Conservation (phyloP, 805 yeast species). For the Clavispora carvajalis region DNA sequence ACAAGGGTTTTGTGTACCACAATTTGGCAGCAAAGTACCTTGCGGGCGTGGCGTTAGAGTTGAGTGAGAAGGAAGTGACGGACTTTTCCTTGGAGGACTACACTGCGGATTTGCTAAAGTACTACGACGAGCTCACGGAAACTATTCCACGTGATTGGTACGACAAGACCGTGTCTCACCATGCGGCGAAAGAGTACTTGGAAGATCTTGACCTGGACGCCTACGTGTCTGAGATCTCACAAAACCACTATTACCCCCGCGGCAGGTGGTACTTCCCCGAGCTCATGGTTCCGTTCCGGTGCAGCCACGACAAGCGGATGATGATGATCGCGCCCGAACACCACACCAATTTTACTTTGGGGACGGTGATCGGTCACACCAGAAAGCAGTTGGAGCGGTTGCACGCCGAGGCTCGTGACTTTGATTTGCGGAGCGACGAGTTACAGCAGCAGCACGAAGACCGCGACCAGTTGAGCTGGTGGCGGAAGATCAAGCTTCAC, state of each 20-base stretch:
- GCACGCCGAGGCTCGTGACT: conserved; percentile 16
- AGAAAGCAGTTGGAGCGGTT: conserved; percentile 20
- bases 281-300: conserved; percentile 8
- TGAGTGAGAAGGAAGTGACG: conserved; percentile 56
- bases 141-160: conserved; percentile 35
- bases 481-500: conserved; percentile 31
- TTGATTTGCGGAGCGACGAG: conserved; percentile 23
- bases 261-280: conserved; percentile 9
- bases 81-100: conserved; percentile 45
- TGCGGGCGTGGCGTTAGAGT: conserved; percentile 48
- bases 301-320: conserved; percentile 9
- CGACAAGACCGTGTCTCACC: conserved; percentile 10
- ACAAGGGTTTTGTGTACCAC: conserved; percentile 50
- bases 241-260: conserved; percentile 3
- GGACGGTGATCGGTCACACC: conserved; percentile 23
- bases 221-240: conserved; percentile 7
- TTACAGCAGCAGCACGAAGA: conserved; percentile 28
- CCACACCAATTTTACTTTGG: conserved; percentile 15
- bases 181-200: conserved; percentile 5
- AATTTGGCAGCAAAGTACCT: conserved; percentile 53
- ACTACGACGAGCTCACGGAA: conserved; percentile 27
- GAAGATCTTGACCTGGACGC: conserved; percentile 9
- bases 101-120: conserved; percentile 34
- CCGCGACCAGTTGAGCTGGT: conserved; percentile 28
- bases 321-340: conserved; percentile 4